Conservation (phyloP, 139 green algal species). For the Haematococcus sp. region DNA sequence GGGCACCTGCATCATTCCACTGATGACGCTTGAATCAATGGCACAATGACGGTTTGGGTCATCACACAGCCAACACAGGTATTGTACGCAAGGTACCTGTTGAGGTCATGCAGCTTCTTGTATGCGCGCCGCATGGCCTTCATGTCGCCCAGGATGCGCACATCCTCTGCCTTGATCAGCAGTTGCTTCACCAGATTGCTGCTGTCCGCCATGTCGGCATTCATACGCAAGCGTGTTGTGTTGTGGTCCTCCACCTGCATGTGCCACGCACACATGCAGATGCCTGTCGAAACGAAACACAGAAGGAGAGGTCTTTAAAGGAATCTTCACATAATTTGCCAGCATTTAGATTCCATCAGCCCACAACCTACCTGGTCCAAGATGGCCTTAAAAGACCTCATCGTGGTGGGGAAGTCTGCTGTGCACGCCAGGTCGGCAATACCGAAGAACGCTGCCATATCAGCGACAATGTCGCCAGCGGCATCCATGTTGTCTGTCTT, state of each 20-base stretch:
- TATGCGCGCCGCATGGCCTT: slow-evolving; percentile 36
- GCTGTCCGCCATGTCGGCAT: slow-evolving; percentile 57
- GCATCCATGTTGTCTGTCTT: slow-evolving; percentile 71
- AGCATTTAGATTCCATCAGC: too few species aligned
- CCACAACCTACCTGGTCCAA: slow-evolving; percentile 37
- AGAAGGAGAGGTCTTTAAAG: not conserved
- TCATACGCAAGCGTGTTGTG: slow-evolving; percentile 52
- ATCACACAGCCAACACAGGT: not conserved
- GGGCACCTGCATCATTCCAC: not conserved
- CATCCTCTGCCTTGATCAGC: slow-evolving; percentile 71
- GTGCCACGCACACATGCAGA: not conserved
- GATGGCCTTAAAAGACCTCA: slow-evolving; percentile 53
- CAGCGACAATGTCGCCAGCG: slow-evolving; percentile 65
- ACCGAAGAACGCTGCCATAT: slow-evolving; percentile 51
- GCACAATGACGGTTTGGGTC: not conserved
- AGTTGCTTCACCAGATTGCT: slow-evolving; percentile 57
- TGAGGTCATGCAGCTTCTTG: slow-evolving; percentile 58
- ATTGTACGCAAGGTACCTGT: slow-evolving; percentile 34
- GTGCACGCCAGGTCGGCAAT: slow-evolving; percentile 48
- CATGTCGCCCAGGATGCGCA: slow-evolving; percentile 66
- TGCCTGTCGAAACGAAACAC: not conserved
- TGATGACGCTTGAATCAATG: not conserved
- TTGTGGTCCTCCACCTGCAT: slow-evolving; percentile 64
- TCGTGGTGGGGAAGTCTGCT: slow-evolving; percentile 57
- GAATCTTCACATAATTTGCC: too few species aligned